Evolutionary conservation across 495 filamentous ascomycete species (phyloP), one percentile per base, ranked within the genome.

Genomic region (Neurospora sp.): DNA sequence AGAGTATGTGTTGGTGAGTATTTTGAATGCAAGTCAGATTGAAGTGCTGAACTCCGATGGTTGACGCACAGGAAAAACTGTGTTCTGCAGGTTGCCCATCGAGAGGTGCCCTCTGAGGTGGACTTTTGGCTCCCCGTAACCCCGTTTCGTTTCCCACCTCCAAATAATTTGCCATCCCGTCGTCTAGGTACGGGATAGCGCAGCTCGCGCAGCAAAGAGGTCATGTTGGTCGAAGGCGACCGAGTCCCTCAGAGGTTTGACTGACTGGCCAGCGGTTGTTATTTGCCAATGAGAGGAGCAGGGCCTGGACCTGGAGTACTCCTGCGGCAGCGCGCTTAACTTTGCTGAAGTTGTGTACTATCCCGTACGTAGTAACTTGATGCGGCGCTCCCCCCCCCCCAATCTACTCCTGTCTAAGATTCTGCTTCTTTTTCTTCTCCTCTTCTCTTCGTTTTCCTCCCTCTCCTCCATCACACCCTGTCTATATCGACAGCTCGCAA

Each of bases 401-500:
- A 61, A 61, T 31, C 48, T 16, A 31, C 69, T 41, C 39, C 69
- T 35, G 69, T 40, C 69, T 18, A 40, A 59, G 5, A 71, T 41
- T 48, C 40, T 71, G 16, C 40, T 71, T 53, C 20, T 59, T 72
- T 39, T 76, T 73, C 71, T 65, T 45, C 70, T 7, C 31, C 72
- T 70, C 40, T 45, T 41, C 9, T 31, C 38, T 31, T 70, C 40
- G 27, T 27, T 35, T 59, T 40, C 22, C 35, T 40, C 27, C 35
- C 40, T 40, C 44, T 37, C 18, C 31, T 9, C 69, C 69, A 31
- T 39, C 39, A 39, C 38, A 68, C 10, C 48, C 40, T 65, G 53
- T 65, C 53, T 35, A 65, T 35, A 65, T 37, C 3, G 53, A 65
- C 27, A 65, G 3, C 48, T 59, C 48, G 48, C 48, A 35, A 61